phyloP scores from a whole-genome alignment of 192 early-diverging fungal species.

The Jimgerdemannia flammicorona region DNA sequence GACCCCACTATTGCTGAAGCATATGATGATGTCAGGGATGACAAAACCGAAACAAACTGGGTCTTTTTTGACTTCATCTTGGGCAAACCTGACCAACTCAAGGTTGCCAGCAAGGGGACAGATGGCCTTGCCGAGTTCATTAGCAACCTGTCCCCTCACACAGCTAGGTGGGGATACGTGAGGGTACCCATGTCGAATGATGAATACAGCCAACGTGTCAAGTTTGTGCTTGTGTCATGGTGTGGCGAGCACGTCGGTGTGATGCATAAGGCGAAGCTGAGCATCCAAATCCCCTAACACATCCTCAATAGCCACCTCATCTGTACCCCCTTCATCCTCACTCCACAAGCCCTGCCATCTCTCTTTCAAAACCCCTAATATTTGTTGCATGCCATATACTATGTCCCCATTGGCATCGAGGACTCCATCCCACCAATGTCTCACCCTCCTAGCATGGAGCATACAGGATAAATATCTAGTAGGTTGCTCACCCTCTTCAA shows the following conservation, averaged over 20 bases:
- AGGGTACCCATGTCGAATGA: conserved; percentile 45
- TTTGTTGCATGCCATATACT: too few species aligned
- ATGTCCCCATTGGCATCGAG: too few species aligned
- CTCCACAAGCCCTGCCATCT: too few species aligned
- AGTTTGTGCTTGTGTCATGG: conserved; percentile 65
- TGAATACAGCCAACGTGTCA: conserved; percentile 54
- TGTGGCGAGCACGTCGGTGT: conserved; percentile 65
- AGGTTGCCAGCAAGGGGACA: conserved; percentile 27
- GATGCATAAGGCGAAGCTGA: conserved; percentile 77
- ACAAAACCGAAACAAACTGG: conserved; percentile 54
- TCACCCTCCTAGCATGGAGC: too few species aligned
- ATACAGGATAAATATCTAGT: too few species aligned
- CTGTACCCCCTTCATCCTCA: too few species aligned
- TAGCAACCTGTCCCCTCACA: conserved; percentile 49
- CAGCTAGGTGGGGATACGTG: conserved; percentile 79
- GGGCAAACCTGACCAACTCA: conserved; percentile 30
- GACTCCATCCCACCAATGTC: too few species aligned
- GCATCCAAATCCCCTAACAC: too few species aligned
- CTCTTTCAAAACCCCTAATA: too few species aligned
- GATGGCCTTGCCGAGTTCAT: conserved; percentile 67
- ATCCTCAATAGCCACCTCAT: too few species aligned
- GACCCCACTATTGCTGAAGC: conserved; percentile 38
- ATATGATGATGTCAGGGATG: conserved; percentile 51
- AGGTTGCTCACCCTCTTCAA: too few species aligned
- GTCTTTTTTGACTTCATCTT: conserved; percentile 33